Base-by-base conservation (phyloP, 176 grass and related monocot genomes). In the Themeda triandra region DNA sequence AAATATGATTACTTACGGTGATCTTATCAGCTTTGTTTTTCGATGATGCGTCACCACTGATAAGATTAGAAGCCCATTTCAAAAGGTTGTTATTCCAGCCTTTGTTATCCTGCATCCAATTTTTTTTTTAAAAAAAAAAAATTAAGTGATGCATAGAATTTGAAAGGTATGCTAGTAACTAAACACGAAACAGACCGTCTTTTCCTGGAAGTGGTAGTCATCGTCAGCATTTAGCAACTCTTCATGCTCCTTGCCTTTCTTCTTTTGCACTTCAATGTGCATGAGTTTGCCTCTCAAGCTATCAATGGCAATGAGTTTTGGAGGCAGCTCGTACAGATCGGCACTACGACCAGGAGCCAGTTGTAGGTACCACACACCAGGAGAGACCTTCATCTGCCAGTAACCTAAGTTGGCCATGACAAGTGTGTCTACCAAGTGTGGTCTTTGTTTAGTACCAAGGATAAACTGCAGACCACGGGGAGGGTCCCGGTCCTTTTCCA, bases 361-460 rank as follows among this genome's bases (percentile, higher is more conserved):
- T 83, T 98, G 93, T 66, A 98, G 89, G 86, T 95, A 88, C 91
- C 91, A 98, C 66, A 95, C 96, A 37, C 93, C 91, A 37, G 96
- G 96, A 63, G 89, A 95, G 76, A 98, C 96, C 86, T 98, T 98
- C 96, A 98, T 98, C 89, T 98, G 96, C 96, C 96, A 98, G 70
- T 98, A 98, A 58, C 96, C 96, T 87, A 98, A 95, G 83, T 98
- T 98, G 76, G 96, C 91, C 96, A 98, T 98, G 77, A 98, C 93
- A 87, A 95, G 96, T 83, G 96, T 98, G 80, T 98, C 96, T 56
- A 98, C 96, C 81, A 92, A 89, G 77, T 98, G 96, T 24, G 93
- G 85, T 49, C 81, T 93, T 89, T 63, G 87, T 95, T 91, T 94
- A 19, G 96, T 95, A 84, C 96, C 96, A 89, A 95, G 93, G 66